Evolutionary conservation across 1,139 yeast genomes (phyloP).

Genomic region (Candida tetrigidarum): DNA sequence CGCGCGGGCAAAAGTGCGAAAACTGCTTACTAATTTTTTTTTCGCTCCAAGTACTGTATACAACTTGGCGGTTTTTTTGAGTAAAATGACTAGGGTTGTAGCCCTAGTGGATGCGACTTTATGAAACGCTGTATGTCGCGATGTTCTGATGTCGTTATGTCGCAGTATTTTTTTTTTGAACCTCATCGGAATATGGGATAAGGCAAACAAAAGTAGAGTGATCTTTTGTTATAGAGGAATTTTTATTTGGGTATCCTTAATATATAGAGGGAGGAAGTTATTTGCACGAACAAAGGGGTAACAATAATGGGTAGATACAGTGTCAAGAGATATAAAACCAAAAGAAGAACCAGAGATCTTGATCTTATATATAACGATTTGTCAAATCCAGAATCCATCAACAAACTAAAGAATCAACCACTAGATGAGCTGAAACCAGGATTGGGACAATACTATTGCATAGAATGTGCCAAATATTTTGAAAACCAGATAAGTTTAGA

Average conservation of each 20-base stretch:
- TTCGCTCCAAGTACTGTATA: conserved; percentile 4
- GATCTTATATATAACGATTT: conserved; percentile 84
- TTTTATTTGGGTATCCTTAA: too few species aligned
- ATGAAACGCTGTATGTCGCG: not conserved
- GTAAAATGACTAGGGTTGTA: conserved; percentile 5
- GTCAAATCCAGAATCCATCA: conserved; percentile 62
- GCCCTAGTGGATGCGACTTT: conserved; percentile 4
- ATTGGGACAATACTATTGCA: conserved; percentile 90
- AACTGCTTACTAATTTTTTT: conserved; percentile 2
- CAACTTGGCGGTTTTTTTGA: not conserved
- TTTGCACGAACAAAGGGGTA: too few species aligned
- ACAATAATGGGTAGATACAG: conserved; percentile 90
- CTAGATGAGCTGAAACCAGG: conserved; percentile 93
- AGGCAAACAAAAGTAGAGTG: not conserved
- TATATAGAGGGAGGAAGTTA: too few species aligned
- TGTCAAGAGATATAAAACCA: conserved; percentile 73
- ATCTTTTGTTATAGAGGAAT: too few species aligned
- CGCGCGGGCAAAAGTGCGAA: conserved; percentile 6
- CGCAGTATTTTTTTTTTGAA: too few species aligned
- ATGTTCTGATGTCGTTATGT: too few species aligned
- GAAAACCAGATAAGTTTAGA: conserved; percentile 77
- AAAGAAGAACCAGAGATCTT: conserved; percentile 82
- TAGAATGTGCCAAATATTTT: conserved; percentile 91
- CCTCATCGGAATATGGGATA: too few species aligned
- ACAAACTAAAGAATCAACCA: conserved; percentile 74